Percentiles rank a stretch among this genome's conserved stretches.
These are phyloP conservation scores for Cryphonectria japonica DNA, from an alignment of 2,329 filamentous ascomycete species.

Conservation along the genomic window DNA sequence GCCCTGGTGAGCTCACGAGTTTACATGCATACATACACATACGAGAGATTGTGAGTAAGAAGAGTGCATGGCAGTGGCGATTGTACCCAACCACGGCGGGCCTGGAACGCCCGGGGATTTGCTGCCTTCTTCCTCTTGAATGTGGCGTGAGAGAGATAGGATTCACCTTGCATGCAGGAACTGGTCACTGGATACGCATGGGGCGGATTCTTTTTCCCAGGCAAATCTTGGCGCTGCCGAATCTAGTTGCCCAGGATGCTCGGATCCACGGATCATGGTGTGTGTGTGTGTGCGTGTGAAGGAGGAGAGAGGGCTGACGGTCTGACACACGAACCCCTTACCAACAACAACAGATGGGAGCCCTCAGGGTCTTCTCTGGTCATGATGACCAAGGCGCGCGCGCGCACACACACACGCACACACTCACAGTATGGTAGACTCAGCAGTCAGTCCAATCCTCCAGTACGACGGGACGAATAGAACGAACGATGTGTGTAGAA, in stretches of 20 bases:
- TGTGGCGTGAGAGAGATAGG: neutral
- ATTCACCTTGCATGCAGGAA: constrained; percentile 7
- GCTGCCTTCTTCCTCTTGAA: neutral
- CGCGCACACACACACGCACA: neutral
- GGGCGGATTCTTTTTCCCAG: neutral
- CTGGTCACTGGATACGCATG: constrained; percentile 8
- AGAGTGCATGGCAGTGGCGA: neutral
- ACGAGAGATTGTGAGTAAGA: neutral
- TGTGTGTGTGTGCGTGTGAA: neutral
- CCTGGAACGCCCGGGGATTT: neutral
- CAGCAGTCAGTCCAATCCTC: neutral
- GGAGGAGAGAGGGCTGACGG: neutral
- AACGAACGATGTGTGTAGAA: neutral
- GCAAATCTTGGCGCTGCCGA: neutral
- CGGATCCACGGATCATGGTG: neutral
- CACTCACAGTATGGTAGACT: neutral
- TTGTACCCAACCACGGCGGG: neutral
- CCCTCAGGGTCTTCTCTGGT: neutral
- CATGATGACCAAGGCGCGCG: neutral
- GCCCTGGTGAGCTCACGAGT: neutral
- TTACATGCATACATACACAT: neutral
- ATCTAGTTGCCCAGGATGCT: neutral
- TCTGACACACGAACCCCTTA: constrained; percentile 6
- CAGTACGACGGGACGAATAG: neutral
- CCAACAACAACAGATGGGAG: neutral